Conservation (phyloP, 2,329 filamentous ascomycete genomes). For the Pseudocercospora musae region DNA sequence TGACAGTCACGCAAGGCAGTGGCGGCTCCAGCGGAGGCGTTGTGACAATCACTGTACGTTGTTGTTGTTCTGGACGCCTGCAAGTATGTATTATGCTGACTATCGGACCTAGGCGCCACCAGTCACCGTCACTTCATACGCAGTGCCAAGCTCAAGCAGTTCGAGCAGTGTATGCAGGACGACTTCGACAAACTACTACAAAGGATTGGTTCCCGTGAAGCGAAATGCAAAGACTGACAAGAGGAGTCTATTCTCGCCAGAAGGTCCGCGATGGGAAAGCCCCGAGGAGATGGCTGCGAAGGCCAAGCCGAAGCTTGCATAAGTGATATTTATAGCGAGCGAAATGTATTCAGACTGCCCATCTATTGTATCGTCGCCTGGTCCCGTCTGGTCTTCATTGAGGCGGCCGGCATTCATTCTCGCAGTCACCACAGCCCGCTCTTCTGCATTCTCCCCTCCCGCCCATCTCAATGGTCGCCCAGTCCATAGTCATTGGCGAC, state of each 20-base stretch:
- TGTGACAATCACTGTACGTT: neutral
- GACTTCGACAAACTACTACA: constrained; percentile 31
- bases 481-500: too few relatives aligned
- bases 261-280: neutral
- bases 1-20: constrained; percentile 24
- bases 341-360: neutral
- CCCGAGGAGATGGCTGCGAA: neutral
- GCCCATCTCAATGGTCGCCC: too few relatives aligned
- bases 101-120: constrained; percentile 6
- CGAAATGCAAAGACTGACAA: neutral
- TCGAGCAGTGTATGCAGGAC: constrained; percentile 28
- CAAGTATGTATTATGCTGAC: neutral
- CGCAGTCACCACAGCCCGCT: too few relatives aligned
- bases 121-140: constrained; percentile 12
- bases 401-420: too few relatives aligned
- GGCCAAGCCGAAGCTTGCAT: neutral
- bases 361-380: too few relatives aligned
- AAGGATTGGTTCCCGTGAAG: constrained; percentile 13
- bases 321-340: neutral
- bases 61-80: neutral
- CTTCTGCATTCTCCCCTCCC: too few relatives aligned
- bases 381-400: too few relatives aligned
- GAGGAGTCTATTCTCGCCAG: neutral
- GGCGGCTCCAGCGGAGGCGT: constrained; percentile 2
- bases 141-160: constrained; percentile 14